Conservation (phyloP, 495 filamentous ascomycete genomes). For the Podospora pseudocomata region DNA sequence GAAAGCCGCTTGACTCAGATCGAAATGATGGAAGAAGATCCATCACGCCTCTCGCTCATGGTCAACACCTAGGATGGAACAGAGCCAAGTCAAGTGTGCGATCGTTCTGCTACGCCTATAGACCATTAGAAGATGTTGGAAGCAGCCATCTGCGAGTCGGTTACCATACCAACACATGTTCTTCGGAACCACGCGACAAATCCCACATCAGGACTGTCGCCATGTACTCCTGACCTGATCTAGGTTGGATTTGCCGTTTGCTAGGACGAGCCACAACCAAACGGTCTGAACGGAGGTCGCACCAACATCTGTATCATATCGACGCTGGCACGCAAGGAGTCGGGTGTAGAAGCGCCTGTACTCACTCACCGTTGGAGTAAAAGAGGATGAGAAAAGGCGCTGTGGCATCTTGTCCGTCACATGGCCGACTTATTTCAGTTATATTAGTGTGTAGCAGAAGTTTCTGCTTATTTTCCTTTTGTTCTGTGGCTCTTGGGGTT, state of each 20-base stretch:
- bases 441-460: background rate
- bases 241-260: background rate
- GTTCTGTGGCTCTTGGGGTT: background rate
- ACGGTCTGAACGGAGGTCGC: background rate
- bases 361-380: background rate
- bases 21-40: slow-evolving; percentile 49
- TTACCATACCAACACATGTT: background rate
- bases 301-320: background rate
- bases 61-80: slow-evolving; percentile 24
- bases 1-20: slow-evolving; percentile 41
- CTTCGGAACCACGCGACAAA: background rate
- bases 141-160: background rate
- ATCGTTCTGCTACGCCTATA: no score
- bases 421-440: background rate
- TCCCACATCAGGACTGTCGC: background rate
- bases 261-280: slow-evolving; percentile 1
- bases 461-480: background rate
- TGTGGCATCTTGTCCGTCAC: background rate
- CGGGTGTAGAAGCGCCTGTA: background rate
- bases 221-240: background rate
- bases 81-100: background rate
- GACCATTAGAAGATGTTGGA: background rate
- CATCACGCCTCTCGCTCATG: slow-evolving; percentile 31
- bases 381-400: background rate
- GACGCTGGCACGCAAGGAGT: background rate